A percentile compares a stretch with the other conserved stretches of the same genome.
phyloP scores from a whole-genome alignment of 2,329 filamentous ascomycete species.

The Chaetomium globosum region DNA sequence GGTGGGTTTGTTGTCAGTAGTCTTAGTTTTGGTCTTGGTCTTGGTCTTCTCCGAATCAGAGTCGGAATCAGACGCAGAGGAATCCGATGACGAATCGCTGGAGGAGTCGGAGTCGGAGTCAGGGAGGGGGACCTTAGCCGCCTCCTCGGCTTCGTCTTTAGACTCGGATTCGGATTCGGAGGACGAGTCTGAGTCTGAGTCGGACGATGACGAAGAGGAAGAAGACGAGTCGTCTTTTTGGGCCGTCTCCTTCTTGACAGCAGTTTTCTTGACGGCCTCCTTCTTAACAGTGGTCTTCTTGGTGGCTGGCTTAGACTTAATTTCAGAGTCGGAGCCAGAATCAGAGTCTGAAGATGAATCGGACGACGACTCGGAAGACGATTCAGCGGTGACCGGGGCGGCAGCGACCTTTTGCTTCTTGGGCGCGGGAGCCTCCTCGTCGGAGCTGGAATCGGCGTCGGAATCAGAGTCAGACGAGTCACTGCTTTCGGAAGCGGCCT shows the following conservation, averaged over 20 bases:
- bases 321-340: conserved; percentile 32
- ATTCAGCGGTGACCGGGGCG: conserved; percentile 49
- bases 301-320: conserved; percentile 43
- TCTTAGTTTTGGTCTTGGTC: conserved; percentile 24
- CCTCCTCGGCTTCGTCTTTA: conserved; percentile 35
- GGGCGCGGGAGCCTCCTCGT: conserved; percentile 50
- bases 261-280: conserved; percentile 37
- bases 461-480: conserved; percentile 44
- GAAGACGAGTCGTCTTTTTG: conserved; percentile 39
- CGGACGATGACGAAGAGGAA: conserved; percentile 38
- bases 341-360: conserved; percentile 38
- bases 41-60: conserved; percentile 20
- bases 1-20: conserved; percentile 20
- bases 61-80: conserved; percentile 40
- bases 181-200: conserved; percentile 29
- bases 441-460: conserved; percentile 47
- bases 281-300: conserved; percentile 53
- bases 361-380: conserved; percentile 41
- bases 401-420: conserved; percentile 55
- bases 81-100: conserved; percentile 43
- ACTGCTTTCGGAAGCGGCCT: conserved; percentile 50
- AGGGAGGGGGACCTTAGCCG: conserved; percentile 39
- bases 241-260: conserved; percentile 24
- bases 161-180: conserved; percentile 39
- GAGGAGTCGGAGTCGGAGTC: conserved; percentile 37